Base-by-base conservation (phyloP, 176 grass and related monocot genomes). In the Phyllostachys edulis region DNA sequence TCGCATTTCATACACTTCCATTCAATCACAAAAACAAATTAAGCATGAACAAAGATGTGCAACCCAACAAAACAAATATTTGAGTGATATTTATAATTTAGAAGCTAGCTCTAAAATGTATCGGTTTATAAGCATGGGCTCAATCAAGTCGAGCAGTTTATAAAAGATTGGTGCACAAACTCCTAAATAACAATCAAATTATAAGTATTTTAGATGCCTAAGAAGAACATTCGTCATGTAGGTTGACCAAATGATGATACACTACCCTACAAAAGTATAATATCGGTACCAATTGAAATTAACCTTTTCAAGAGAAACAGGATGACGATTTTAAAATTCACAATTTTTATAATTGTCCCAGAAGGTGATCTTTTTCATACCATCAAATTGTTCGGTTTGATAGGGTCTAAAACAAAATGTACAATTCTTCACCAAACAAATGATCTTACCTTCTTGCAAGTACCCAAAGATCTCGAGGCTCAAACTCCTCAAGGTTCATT, bases 401-500 rank as follows among this genome's bases (percentile, higher is more conserved):
- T 69, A 50, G 51, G 70, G 10, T 54, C 17, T 18, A 3, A 67
- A 67, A 87, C 32, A 87, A 68, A 70, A 40, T 21, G 10, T n/a
- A 40, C 16, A 82, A 3, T 65, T 47, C 29, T 37, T 63, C 42
- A 77, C 29, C 45, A n/a, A 50, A 10, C 8, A 5, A 64, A 32
- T 66, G 26, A 50, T 6, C 37, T 59, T 89, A 94, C 92, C 89
- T 94, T 94, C 77, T 94, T 94, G 88, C 91, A 94, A 59, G 89
- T 72, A 24, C 94, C 94, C 77, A n/a, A 97, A 63, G 89, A 94
- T 88, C 29, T 75, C n/a, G 76, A 79, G 85, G 87, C 82, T 97
- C 94, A 77, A 97, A 88, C 0, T 92, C 89, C 61, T 94, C 88
- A 44, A 93, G 88, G 68, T 84, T 90, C 88, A 93, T 79, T 38